phyloP scores from a whole-genome alignment of 768 basidiomycete genomes.

The Mycena vitilis region DNA sequence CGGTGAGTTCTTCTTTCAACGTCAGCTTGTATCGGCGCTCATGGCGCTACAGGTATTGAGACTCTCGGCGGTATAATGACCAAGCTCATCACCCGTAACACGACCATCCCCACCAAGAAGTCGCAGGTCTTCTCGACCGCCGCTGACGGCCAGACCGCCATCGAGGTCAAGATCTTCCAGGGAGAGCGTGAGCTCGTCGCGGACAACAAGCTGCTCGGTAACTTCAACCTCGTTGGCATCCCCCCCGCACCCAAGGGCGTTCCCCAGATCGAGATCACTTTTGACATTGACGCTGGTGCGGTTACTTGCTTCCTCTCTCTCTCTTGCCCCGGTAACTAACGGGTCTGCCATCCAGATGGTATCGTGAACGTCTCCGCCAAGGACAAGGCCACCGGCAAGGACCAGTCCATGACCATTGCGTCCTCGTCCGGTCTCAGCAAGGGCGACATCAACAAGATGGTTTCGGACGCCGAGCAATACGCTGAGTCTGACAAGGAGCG shows the following conservation, averaged over 20 bases:
- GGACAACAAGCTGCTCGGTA: slow-evolving; percentile 98
- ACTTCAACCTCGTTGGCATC: slow-evolving; percentile 99
- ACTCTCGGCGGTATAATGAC: slow-evolving; percentile 99
- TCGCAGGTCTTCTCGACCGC: slow-evolving; percentile 99
- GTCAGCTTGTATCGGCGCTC: slow-evolving; percentile 4
- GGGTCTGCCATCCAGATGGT: slow-evolving; percentile 65
- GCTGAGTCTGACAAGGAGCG: slow-evolving; percentile 94
- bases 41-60: slow-evolving; percentile 73
- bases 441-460: slow-evolving; percentile 98
- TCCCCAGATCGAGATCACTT: slow-evolving; percentile 89
- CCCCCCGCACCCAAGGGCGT: slow-evolving; percentile 88
- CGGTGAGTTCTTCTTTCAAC: slow-evolving; percentile 56
- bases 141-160: slow-evolving; percentile 98
- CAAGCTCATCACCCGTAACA: slow-evolving; percentile 97
- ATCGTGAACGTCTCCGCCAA: slow-evolving; percentile 98
- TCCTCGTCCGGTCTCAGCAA: slow-evolving; percentile 97
- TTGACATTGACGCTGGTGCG: slow-evolving; percentile 96
- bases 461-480: slow-evolving; percentile 91
- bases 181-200: slow-evolving; percentile 98
- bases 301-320: slow-evolving; percentile 36
- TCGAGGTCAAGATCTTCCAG: slow-evolving; percentile 99
- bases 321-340: slow-evolving; percentile 17
- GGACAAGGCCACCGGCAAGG: slow-evolving; percentile 91
- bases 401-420: slow-evolving; percentile 97
- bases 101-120: slow-evolving; percentile 99